Evolutionary conservation across 192 early-diverging fungal genomes (phyloP).

Genomic region (Gaertneriomyces semiglobifer): DNA sequence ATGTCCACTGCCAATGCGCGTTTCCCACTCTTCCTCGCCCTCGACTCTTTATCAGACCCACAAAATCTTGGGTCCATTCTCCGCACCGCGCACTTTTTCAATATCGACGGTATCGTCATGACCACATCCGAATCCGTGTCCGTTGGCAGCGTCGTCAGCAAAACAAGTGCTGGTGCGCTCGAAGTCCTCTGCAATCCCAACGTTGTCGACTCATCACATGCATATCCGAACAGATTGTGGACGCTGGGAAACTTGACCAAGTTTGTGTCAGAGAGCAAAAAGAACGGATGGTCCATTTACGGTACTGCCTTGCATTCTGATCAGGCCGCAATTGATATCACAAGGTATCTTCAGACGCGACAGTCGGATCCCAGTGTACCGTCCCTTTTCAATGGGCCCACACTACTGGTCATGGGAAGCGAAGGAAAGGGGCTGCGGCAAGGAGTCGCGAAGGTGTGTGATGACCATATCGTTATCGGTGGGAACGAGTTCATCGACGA

Average conservation of each 20-base stretch:
- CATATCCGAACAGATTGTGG: too few species aligned
- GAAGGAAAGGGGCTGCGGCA: conserved; percentile 64
- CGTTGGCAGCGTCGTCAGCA: conserved; percentile 57
- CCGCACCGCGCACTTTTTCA: conserved; percentile 61
- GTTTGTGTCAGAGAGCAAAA: neutral
- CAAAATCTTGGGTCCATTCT: conserved; percentile 73
- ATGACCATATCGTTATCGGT: conserved; percentile 57
- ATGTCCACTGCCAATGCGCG: too few species aligned
- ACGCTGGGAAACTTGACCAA: too few species aligned
- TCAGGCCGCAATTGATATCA: conserved; percentile 15
- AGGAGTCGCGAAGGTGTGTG: conserved; percentile 52
- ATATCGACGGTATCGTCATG: conserved; percentile 62
- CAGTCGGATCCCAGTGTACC: neutral
- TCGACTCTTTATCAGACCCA: neutral
- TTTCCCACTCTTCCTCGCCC: too few species aligned
- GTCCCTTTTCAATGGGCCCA: conserved; percentile 32
- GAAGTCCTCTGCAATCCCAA: conserved; percentile 35
- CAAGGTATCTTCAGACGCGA: neutral
- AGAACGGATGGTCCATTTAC: conserved; percentile 27
- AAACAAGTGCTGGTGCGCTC: conserved; percentile 66
- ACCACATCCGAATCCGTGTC: conserved; percentile 38
- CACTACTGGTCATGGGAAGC: conserved; percentile 62
- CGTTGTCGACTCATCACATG: too few species aligned
- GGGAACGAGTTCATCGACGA: neutral
- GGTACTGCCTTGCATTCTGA: conserved; percentile 23